Evolutionary conservation across 129 eudicot genomes (phyloP).

Genomic region (Cynara cardunculus): DNA sequence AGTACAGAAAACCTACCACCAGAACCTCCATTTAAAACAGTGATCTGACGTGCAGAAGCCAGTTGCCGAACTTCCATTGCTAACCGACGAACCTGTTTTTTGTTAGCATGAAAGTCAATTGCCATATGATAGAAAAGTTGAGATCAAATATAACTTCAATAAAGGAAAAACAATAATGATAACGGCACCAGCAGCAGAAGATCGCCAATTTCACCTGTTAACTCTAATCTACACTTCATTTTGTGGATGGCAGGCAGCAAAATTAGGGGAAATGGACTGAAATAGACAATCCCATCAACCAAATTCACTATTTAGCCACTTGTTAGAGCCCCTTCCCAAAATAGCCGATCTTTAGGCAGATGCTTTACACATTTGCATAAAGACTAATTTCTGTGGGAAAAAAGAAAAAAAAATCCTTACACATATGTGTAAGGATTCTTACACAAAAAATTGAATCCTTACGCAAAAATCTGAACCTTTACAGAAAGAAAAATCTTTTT

Average conservation of each 20-base stretch:
- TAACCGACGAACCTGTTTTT: conserved; percentile 58
- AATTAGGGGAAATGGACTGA: no score
- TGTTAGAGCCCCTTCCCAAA: no score
- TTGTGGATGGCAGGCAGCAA: background rate
- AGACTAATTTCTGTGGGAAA: no score
- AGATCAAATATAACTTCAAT: background rate
- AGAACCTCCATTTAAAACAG: conserved; percentile 59
- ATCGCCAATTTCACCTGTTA: background rate
- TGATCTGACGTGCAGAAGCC: conserved; percentile 53
- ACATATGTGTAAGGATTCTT: no score
- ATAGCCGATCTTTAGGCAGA: no score
- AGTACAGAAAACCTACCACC: conserved; percentile 20
- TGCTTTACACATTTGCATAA: no score
- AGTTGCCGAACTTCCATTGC: conserved; percentile 73
- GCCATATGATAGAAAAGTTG: background rate
- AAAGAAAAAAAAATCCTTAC: no score
- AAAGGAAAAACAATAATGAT: background rate
- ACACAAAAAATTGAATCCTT: no score
- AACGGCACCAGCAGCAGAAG: background rate
- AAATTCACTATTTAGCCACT: no score
- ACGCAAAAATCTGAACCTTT: no score
- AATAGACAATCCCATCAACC: no score
- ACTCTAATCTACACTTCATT: background rate
- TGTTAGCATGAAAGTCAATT: background rate
- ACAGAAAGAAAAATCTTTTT: no score